Evolutionary conservation across 257 asterid species (phyloP).

Genomic region (Scutellaria galericulata): DNA sequence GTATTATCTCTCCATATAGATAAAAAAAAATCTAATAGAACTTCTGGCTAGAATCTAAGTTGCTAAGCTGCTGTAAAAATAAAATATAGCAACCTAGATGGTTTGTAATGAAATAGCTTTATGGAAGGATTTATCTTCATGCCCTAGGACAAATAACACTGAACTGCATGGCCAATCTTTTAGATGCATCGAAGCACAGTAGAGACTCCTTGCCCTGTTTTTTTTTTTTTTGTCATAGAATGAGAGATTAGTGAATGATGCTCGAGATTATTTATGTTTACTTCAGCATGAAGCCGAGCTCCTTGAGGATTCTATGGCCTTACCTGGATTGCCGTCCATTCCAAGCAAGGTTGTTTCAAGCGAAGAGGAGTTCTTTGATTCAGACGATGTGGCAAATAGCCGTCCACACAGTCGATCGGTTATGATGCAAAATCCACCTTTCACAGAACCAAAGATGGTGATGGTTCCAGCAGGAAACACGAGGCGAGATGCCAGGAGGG

Average conservation of each 20-base stretch:
- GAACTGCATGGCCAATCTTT: no score
- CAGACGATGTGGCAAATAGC: slow-evolving; percentile 79
- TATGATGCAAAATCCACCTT: slow-evolving; percentile 53
- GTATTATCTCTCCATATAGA: no score
- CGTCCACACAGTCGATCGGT: slow-evolving; percentile 55
- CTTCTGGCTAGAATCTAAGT: no score
- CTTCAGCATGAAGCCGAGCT: slow-evolving; percentile 92
- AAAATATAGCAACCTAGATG: no score
- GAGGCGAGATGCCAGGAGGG: slow-evolving; percentile 67
- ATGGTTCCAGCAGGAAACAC: slow-evolving; percentile 56
- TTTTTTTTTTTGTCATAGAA: no score
- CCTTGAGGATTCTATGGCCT: slow-evolving; percentile 80
- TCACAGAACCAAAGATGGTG: slow-evolving; percentile 59
- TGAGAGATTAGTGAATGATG: slow-evolving; percentile 1
- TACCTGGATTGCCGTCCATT: slow-evolving; percentile 83
- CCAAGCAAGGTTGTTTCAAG: slow-evolving; percentile 89
- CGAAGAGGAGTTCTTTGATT: slow-evolving; percentile 90
- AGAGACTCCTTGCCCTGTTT: no score
- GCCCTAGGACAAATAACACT: no score
- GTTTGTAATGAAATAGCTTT: no score
- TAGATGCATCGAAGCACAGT: no score
- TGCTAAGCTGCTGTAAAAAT: no score
- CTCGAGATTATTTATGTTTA: slow-evolving; percentile 24
- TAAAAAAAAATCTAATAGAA: no score
- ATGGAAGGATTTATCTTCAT: no score